Conservation (phyloP, 257 asterid genomes). For the Linaria vulgaris region DNA sequence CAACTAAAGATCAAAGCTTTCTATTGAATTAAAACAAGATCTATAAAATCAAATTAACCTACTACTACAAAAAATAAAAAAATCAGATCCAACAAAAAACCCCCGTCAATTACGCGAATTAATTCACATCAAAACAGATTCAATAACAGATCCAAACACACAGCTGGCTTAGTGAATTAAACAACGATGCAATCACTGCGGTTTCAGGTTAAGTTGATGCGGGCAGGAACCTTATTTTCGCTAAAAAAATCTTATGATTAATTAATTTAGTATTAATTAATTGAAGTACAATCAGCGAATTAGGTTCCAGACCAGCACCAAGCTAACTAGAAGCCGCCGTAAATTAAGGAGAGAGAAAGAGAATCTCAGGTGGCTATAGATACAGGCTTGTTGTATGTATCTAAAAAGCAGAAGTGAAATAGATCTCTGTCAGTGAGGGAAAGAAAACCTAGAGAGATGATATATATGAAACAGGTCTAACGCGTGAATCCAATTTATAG, state of each 20-base stretch:
- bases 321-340: constrained; percentile 65
- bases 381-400: neutral
- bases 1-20: neutral
- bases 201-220: constrained; percentile 65
- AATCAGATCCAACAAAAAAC: neutral
- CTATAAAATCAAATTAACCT: neutral
- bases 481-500: no score
- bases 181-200: constrained; percentile 45
- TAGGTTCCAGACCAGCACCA: constrained; percentile 69
- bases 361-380: no score
- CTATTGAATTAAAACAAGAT: neutral
- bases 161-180: neutral
- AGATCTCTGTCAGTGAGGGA: no score
- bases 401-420: no score
- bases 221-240: constrained; percentile 49
- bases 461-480: neutral
- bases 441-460: neutral
- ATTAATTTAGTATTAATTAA: neutral
- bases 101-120: no score
- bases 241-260: constrained; percentile 2
- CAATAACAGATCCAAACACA: no score
- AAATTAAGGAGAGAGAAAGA: neutral
- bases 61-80: neutral
- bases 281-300: constrained; percentile 4
- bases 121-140: no score